A percentile compares a stretch with the other conserved stretches of the same genome.
Evolutionary conservation across 2,329 filamentous ascomycete genomes (phyloP).

Genomic region (Ceratocystis lukuohia): DNA sequence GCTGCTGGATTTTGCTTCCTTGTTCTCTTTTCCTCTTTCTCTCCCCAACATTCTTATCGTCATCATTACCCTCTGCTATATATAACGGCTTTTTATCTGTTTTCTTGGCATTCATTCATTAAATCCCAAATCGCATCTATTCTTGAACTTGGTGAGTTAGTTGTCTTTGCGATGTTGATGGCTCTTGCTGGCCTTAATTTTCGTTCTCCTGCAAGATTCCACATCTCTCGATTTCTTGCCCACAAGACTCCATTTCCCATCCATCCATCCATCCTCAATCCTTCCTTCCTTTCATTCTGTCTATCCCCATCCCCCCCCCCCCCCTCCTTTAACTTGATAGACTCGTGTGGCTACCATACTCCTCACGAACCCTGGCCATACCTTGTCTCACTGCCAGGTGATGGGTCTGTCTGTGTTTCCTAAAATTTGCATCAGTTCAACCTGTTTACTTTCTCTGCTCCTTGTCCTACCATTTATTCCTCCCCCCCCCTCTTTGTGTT

Average conservation of each 20-base stretch:
- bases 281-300: neutral
- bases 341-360: neutral
- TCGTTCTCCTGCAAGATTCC: neutral
- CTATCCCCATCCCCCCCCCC: neutral
- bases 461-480: neutral
- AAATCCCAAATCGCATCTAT: neutral
- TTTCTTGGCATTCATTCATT: neutral
- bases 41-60: neutral
- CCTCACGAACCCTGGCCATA: neutral
- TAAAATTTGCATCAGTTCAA: neutral
- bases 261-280: neutral
- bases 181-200: neutral
- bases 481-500: neutral
- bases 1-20: neutral
- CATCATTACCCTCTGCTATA: neutral
- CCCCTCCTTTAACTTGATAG: neutral
- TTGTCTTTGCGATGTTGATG: neutral
- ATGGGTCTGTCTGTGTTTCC: neutral
- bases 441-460: neutral
- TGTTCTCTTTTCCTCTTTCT: neutral
- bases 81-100: neutral
- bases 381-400: neutral
- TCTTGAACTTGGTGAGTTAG: conserved; percentile 5
- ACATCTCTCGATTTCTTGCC: neutral
- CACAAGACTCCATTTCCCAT: neutral